Evolutionary conservation across 305 asterid species (phyloP), one percentile per base, ranked within the genome.

Genomic region (Galium porrigens): DNA sequence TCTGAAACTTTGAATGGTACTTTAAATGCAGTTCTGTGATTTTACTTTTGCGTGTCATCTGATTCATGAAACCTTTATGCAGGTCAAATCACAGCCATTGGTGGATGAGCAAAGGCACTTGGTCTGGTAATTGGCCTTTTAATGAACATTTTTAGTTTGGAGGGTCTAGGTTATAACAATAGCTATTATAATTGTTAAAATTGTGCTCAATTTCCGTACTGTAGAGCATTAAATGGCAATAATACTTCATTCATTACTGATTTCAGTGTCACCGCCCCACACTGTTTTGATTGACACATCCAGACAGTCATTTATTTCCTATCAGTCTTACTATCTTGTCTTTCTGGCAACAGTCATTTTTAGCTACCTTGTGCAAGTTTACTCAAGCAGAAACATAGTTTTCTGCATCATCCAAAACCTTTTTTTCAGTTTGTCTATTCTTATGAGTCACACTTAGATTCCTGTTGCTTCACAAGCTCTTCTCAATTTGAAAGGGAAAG

Each of bases 81-180:
- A 89, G 96, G 97, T 91, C 42, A 91, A 91, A 78, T 83, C 95
- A 52, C 96, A 85, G 64, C 98, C 98, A 34, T 83, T 91, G 78
- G 85, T 86, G 58, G 98, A 91, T 85, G 84, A 78, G 75, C 48
- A 76, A 81, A 81, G 88, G 77, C 82, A 86, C 72, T 74, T 91
- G 85, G 92, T 88, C 74, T 91, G 98, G 97, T 89, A 89, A n/a
- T 59, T 62, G 52, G 39, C 73, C 59, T 67, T 61, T 62, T 51
- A 42, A 51, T 18, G 27, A 51, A 46, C 52, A 4, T 46, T 12
- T 12, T 46, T 65, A 59, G 54, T 70, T 63, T 11, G 9, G 46
- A 56, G 15, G 20, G 34, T 9, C 12, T 2, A 9, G 14, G 12
- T 33, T 52, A 30, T 64, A 10, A 5, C 3, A n/a, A 27, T 32